Evolutionary conservation across 805 yeast genomes (phyloP).

Genomic region (Yarrowia divulgata): DNA sequence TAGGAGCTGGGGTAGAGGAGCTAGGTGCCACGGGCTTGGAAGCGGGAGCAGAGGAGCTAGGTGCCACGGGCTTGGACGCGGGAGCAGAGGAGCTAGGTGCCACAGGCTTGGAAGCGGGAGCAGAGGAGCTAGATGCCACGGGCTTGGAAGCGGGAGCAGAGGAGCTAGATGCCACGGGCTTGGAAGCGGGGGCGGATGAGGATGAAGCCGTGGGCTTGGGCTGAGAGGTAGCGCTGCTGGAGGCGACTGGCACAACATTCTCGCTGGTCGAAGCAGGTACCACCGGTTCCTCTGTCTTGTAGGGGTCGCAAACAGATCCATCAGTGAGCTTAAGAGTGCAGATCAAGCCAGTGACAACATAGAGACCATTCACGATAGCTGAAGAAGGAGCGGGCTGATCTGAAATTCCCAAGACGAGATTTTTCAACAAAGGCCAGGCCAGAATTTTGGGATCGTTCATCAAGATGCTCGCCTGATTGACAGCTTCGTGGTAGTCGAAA

Average conservation of each 20-base stretch:
- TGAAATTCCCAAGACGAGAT: background rate
- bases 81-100: too few species aligned
- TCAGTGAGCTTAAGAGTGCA: background rate
- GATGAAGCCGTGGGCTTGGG: too few species aligned
- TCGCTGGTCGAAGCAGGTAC: too few species aligned
- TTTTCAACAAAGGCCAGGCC: background rate
- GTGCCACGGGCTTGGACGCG: too few species aligned
- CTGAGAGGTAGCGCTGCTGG: too few species aligned
- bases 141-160: too few species aligned
- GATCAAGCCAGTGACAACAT: background rate
- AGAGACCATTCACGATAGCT: background rate
- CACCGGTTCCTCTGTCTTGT: background rate
- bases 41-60: too few species aligned
- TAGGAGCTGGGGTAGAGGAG: background rate
- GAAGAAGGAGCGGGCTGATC: background rate
- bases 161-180: too few species aligned
- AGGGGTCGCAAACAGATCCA: slow-evolving; percentile 5
- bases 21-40: too few species aligned
- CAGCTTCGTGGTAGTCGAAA: slow-evolving; percentile 6
- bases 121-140: too few species aligned
- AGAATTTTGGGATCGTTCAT: background rate
- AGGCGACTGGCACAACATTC: too few species aligned
- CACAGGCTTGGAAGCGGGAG: background rate
- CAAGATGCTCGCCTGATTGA: background rate
- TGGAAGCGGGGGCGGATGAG: too few species aligned